Evolutionary conservation across 2,329 filamentous ascomycete species (phyloP).

Genomic region (Chrysoporthe deuterocubensis): DNA sequence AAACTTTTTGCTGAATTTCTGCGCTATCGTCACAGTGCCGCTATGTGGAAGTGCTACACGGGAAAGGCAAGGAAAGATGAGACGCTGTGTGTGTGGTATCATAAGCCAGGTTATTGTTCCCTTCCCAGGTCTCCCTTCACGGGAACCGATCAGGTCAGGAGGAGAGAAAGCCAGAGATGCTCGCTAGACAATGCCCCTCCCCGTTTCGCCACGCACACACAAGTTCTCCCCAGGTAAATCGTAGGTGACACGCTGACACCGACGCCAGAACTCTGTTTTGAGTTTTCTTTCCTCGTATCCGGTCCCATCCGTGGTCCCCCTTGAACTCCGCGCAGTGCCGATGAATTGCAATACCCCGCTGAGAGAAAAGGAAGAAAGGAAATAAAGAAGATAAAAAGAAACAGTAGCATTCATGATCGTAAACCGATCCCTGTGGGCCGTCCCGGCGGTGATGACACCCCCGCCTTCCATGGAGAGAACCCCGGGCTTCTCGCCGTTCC

Average conservation of each 20-base stretch:
- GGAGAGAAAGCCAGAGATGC: neutral
- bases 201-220: neutral
- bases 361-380: neutral
- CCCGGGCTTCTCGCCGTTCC: neutral
- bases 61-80: neutral
- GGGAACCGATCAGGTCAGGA: neutral
- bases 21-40: neutral
- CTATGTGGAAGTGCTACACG: neutral
- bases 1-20: neutral
- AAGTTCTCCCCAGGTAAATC: neutral
- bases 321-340: slow-evolving; percentile 3
- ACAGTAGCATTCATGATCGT: slow-evolving; percentile 4
- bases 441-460: neutral
- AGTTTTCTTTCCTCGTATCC: neutral
- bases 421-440: neutral
- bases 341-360: slow-evolving; percentile 3
- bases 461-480: neutral
- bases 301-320: neutral
- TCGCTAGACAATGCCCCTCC: neutral
- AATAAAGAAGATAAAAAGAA: neutral
- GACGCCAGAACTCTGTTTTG: too few species aligned
- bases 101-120: neutral
- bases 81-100: neutral
- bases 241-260: neutral
- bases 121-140: neutral